Percentiles rank a stretch among this genome's conserved stretches.
Evolutionary conservation across 805 yeast species (phyloP).

Genomic region (Hanseniaspora hatyaiensis): DNA sequence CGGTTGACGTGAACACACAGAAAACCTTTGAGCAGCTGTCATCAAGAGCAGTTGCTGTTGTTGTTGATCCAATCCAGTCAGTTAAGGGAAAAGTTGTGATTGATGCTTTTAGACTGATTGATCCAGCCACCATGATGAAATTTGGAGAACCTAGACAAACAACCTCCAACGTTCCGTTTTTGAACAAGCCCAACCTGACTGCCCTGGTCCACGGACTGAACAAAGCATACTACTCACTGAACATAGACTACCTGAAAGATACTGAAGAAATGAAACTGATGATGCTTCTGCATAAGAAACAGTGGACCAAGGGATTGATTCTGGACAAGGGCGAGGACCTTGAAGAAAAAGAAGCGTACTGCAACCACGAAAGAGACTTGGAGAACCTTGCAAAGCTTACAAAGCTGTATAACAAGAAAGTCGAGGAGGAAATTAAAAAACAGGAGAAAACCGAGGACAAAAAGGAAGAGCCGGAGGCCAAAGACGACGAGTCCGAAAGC

Average conservation of each 20-base stretch:
- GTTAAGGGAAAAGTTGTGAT: conserved; percentile 98
- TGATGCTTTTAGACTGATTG: conserved; percentile 93
- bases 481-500: conserved; percentile 67
- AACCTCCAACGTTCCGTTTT: conserved; percentile 86
- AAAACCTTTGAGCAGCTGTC: conserved; percentile 95
- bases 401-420: conserved; percentile 76
- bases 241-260: conserved; percentile 89
- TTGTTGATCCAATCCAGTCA: conserved; percentile 94
- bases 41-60: conserved; percentile 94
- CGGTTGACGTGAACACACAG: conserved; percentile 95
- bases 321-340: conserved; percentile 51
- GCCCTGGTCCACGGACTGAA: conserved; percentile 94
- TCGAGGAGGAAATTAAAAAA: conserved; percentile 73
- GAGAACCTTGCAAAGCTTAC: conserved; percentile 70
- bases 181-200: conserved; percentile 92
- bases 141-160: conserved; percentile 98
- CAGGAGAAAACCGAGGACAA: conserved; percentile 77
- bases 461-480: conserved; percentile 32
- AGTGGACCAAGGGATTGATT: conserved; percentile 81
- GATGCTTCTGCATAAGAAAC: conserved; percentile 82
- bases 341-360: conserved; percentile 56
- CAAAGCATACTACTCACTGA: conserved; percentile 90
- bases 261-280: conserved; percentile 87
- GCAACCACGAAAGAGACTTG: conserved; percentile 36
- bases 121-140: conserved; percentile 76